phyloP scores from a whole-genome alignment of 2,329 filamentous ascomycete species.

The Biscogniauxia sp. region DNA sequence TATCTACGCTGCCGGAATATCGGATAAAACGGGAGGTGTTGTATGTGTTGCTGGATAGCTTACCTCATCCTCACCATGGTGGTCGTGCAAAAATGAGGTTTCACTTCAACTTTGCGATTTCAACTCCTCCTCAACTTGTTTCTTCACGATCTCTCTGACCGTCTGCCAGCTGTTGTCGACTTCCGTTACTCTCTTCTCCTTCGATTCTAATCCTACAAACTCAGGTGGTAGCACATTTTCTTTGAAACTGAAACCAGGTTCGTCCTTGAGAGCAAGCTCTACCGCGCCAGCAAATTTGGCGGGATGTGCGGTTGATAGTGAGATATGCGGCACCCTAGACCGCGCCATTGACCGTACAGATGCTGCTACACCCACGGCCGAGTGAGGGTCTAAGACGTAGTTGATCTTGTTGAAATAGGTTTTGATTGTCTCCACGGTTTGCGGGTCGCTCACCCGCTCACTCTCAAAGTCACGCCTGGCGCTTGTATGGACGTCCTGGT shows the following conservation, averaged over 20 bases:
- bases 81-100: neutral
- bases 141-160: constrained; percentile 72
- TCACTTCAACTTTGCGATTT: constrained; percentile 30
- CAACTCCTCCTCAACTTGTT: constrained; percentile 68
- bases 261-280: constrained; percentile 69
- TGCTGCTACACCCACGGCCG: constrained; percentile 81
- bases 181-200: constrained; percentile 69
- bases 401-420: constrained; percentile 46
- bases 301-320: constrained; percentile 89
- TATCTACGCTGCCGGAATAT: neutral
- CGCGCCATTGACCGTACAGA: constrained; percentile 66
- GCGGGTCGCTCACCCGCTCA: constrained; percentile 64
- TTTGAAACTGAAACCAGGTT: constrained; percentile 73
- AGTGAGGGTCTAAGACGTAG: constrained; percentile 92
- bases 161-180: constrained; percentile 71
- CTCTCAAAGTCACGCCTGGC: constrained; percentile 78
- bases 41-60: neutral
- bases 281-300: constrained; percentile 92
- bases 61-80: neutral
- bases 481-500: constrained; percentile 66
- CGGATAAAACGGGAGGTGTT: neutral
- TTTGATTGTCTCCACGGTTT: constrained; percentile 68
- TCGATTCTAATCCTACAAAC: constrained; percentile 74
- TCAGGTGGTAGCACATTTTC: constrained; percentile 74
- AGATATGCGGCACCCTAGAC: constrained; percentile 65